Conservation (phyloP, 2,329 filamentous ascomycete species). For the Talaromyces albobiverticillius region DNA sequence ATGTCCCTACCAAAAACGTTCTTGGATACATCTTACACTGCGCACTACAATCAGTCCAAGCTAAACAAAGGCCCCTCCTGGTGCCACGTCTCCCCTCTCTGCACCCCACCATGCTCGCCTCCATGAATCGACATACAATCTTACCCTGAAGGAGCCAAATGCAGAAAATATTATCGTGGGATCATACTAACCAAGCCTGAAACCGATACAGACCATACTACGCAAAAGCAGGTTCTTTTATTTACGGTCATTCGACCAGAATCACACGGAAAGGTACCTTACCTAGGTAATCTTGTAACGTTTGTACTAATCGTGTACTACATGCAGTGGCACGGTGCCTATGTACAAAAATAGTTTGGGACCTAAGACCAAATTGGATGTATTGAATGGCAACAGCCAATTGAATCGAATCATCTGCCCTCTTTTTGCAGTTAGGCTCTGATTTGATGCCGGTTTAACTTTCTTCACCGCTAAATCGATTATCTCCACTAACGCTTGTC, state of each 20-base stretch:
- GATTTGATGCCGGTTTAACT: background rate
- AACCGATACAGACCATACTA: background rate
- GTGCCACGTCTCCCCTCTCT: background rate
- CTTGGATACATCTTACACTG: background rate
- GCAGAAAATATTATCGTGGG: background rate
- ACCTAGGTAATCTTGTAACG: too few relatives aligned
- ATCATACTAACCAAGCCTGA: background rate
- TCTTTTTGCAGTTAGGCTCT: background rate
- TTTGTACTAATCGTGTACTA: background rate
- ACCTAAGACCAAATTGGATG: background rate
- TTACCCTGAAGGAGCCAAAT: background rate
- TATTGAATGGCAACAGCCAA: background rate
- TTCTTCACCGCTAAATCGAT: background rate
- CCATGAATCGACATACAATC: background rate
- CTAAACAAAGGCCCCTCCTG: background rate
- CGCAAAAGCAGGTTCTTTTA: background rate
- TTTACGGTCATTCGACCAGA: background rate
- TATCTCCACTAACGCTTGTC: background rate
- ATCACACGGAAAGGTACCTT: background rate
- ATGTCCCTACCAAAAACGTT: background rate
- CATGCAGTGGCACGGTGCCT: background rate
- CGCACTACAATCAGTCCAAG: background rate
- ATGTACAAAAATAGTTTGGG: background rate
- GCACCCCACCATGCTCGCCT: background rate
- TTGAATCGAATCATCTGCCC: background rate